These are phyloP conservation scores for Neospora caninum DNA, from an alignment of 169 alveolate species.

Conservation along the genomic window DNA sequence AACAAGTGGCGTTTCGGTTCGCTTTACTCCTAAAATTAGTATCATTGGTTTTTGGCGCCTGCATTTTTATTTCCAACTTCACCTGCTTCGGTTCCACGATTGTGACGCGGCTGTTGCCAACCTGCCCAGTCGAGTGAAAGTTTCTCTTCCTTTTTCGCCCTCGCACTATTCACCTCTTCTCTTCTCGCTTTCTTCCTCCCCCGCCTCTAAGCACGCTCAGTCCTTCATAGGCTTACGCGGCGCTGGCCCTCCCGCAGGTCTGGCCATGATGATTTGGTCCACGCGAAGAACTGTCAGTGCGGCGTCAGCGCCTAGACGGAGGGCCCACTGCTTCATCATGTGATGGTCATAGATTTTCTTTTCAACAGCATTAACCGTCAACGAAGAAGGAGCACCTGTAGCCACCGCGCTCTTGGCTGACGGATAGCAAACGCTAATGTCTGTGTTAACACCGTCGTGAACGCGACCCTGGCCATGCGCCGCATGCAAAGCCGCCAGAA, in stretches of 20 bases:
- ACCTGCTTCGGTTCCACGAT: too few species aligned
- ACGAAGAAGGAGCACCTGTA: neutral
- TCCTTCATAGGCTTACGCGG: conserved; percentile 57
- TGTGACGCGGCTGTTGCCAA: too few species aligned
- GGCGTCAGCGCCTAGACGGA: conserved; percentile 96
- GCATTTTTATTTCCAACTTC: too few species aligned
- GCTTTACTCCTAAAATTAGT: too few species aligned
- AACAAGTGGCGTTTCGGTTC: too few species aligned
- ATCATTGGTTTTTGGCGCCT: too few species aligned
- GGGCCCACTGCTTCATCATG: conserved; percentile 95
- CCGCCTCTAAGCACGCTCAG: too few species aligned
- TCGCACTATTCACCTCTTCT: too few species aligned
- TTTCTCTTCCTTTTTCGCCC: too few species aligned
- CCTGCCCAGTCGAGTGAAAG: too few species aligned
- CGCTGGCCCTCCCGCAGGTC: conserved; percentile 99
- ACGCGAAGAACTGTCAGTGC: conserved; percentile 96
- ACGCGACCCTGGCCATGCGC: conserved; percentile 81
- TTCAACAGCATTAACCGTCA: conserved; percentile 57
- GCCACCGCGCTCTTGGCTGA: neutral
- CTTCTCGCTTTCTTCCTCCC: too few species aligned
- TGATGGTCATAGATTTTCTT: conserved; percentile 90
- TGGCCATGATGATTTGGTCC: conserved; percentile 98
- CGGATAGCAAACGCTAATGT: conserved; percentile 20
- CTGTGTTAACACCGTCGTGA: conserved; percentile 79
- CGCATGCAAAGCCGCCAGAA: conserved; percentile 81